Percentiles rank a stretch among this genome's conserved stretches.
phyloP scores from a whole-genome alignment of 1,139 yeast species.

The Yarrowia galli region DNA sequence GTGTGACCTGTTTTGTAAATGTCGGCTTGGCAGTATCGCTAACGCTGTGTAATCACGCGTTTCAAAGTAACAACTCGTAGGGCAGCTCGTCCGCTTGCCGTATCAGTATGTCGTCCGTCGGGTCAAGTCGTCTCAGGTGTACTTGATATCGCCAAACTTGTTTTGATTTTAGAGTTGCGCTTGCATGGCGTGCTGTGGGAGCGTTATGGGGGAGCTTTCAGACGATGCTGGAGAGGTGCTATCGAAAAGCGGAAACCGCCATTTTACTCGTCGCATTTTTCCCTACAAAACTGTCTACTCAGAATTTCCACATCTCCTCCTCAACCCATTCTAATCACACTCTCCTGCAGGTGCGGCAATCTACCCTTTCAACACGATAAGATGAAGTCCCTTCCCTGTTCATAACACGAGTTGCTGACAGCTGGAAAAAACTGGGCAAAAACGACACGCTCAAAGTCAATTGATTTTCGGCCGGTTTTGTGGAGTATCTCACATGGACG shows the following conservation, averaged over 20 bases:
- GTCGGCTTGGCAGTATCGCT: no score
- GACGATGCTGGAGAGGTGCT: not conserved
- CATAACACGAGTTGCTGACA: not conserved
- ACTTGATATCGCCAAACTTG: conserved; percentile 24
- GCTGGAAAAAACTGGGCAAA: not conserved
- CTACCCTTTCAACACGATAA: conserved; percentile 12
- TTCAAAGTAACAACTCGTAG: not conserved
- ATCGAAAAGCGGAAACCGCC: not conserved
- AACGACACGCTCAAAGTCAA: not conserved
- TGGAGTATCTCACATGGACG: no score
- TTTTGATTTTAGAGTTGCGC: conserved; percentile 31
- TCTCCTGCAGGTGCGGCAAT: not conserved
- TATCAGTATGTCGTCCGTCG: conserved; percentile 7
- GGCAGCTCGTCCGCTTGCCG: not conserved
- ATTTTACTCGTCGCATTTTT: not conserved
- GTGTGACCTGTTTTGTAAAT: no score
- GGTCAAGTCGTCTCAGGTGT: not conserved
- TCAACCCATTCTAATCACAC: not conserved
- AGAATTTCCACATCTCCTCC: not conserved
- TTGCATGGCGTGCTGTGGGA: conserved; percentile 6
- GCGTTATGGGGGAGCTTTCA: not conserved
- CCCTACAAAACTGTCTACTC: not conserved
- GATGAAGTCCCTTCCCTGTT: not conserved
- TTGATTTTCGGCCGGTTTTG: not conserved
- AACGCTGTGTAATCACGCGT: no score